phyloP scores from a whole-genome alignment of 495 filamentous ascomycete genomes.

The Penicillium paxilli region DNA sequence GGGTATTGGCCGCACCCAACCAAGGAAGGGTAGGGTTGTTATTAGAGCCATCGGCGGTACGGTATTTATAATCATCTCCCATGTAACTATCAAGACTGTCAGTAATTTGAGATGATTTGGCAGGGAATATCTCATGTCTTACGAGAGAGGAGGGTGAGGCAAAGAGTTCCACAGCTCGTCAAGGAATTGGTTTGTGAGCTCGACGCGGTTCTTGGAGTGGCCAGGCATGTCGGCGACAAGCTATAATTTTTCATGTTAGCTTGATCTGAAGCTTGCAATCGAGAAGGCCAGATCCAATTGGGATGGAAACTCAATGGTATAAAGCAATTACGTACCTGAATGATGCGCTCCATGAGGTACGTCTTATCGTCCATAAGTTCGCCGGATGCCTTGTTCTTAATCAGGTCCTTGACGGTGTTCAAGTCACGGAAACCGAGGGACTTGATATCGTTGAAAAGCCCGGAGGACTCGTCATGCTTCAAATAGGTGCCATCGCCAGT shows the following conservation, averaged over 20 bases:
- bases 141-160: constrained; percentile 54
- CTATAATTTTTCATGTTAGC: constrained; percentile 20
- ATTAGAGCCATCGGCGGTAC: constrained; percentile 72
- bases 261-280: not conserved
- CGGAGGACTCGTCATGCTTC: constrained; percentile 51
- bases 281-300: constrained; percentile 1
- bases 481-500: constrained; percentile 60
- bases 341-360: constrained; percentile 75
- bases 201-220: constrained; percentile 58
- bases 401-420: constrained; percentile 53
- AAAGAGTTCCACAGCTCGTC: constrained; percentile 67
- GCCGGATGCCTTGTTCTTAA: constrained; percentile 53
- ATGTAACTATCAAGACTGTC: constrained; percentile 46
- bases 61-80: constrained; percentile 65
- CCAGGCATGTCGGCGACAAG: constrained; percentile 66
- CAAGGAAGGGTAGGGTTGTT: constrained; percentile 59
- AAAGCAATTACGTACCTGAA: constrained; percentile 47
- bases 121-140: constrained; percentile 13
- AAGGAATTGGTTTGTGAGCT: constrained; percentile 70
- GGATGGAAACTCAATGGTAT: not conserved
- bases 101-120: not conserved
- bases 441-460: constrained; percentile 64
- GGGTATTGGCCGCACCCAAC: constrained; percentile 55
- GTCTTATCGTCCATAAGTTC: constrained; percentile 73
- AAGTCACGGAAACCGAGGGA: constrained; percentile 59